Evolutionary conservation across 495 filamentous ascomycete species (phyloP).

Genomic region (Neurospora sp.): DNA sequence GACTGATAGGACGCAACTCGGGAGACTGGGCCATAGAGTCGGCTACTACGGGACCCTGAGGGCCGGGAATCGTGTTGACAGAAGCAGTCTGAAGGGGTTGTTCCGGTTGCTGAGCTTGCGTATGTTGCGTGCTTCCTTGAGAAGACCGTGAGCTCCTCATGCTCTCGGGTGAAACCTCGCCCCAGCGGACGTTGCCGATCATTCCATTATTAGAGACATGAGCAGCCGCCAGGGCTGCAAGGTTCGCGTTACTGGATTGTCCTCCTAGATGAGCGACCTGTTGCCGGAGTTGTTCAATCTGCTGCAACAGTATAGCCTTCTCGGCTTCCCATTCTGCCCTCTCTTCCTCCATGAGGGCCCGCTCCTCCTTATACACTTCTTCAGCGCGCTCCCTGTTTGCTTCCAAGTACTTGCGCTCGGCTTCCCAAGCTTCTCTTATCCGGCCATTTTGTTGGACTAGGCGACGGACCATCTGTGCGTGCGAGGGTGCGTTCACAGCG

Average conservation of each 20-base stretch:
- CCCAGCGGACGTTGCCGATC: conserved; percentile 16
- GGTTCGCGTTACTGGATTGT: conserved; percentile 8
- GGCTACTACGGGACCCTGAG: neutral
- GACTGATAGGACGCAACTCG: conserved; percentile 6
- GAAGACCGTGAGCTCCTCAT: conserved; percentile 19
- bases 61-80: neutral
- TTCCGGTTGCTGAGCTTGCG: neutral
- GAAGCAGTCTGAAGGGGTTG: neutral
- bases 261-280: conserved; percentile 16
- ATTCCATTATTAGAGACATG: conserved; percentile 6
- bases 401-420: conserved; percentile 34
- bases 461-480: conserved; percentile 25
- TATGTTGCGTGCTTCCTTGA: conserved; percentile 7
- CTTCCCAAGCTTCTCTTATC: conserved; percentile 34
- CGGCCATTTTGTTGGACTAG: conserved; percentile 29
- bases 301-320: conserved; percentile 13
- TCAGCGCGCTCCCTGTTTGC: conserved; percentile 34
- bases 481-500: conserved; percentile 10
- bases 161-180: conserved; percentile 14
- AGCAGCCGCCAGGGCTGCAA: conserved; percentile 7
- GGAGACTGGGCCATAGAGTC: conserved; percentile 10
- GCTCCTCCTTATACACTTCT: conserved; percentile 36
- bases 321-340: conserved; percentile 30
- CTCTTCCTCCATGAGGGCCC: conserved; percentile 34
- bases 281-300: conserved; percentile 23